phyloP scores from a whole-genome alignment of 495 filamentous ascomycete species.

The Umbilicaria muhlenbergii region DNA sequence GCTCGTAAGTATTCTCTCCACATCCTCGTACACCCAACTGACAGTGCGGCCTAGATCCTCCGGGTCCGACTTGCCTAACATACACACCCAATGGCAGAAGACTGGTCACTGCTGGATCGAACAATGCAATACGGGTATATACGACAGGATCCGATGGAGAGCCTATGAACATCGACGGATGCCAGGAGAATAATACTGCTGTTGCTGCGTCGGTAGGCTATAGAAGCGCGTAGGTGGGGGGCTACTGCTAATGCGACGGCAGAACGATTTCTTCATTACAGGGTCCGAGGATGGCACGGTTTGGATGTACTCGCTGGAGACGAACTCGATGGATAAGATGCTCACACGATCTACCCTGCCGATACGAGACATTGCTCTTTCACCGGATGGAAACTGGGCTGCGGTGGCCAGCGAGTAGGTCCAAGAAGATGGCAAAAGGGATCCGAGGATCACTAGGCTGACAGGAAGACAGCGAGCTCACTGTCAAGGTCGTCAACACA shows the following conservation, averaged over 20 bases:
- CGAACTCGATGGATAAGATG: conserved; percentile 62
- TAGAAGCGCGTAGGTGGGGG: not conserved
- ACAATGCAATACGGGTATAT: conserved; percentile 82
- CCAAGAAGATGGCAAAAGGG: no score
- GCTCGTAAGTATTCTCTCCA: conserved; percentile 23
- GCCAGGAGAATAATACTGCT: conserved; percentile 61
- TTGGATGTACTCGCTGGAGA: conserved; percentile 63
- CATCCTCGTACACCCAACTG: not conserved
- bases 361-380: conserved; percentile 71
- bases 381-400: conserved; percentile 70
- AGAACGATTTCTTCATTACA: conserved; percentile 72
- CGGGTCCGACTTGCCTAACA: conserved; percentile 45
- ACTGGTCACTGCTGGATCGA: conserved; percentile 73
- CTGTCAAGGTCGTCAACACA: conserved; percentile 72
- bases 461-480: conserved; percentile 44
- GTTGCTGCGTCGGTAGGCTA: conserved; percentile 53
- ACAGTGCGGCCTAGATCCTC: conserved; percentile 34
- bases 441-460: not conserved
- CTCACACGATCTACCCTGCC: conserved; percentile 71
- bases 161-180: conserved; percentile 78
- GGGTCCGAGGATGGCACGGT: conserved; percentile 91
- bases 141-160: conserved; percentile 81
- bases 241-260: conserved; percentile 1
- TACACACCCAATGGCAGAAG: conserved; percentile 57
- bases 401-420: conserved; percentile 87